These are phyloP conservation scores for Aquilaria agallochum DNA, from an alignment of 441 rosid species.

Conservation along the genomic window DNA sequence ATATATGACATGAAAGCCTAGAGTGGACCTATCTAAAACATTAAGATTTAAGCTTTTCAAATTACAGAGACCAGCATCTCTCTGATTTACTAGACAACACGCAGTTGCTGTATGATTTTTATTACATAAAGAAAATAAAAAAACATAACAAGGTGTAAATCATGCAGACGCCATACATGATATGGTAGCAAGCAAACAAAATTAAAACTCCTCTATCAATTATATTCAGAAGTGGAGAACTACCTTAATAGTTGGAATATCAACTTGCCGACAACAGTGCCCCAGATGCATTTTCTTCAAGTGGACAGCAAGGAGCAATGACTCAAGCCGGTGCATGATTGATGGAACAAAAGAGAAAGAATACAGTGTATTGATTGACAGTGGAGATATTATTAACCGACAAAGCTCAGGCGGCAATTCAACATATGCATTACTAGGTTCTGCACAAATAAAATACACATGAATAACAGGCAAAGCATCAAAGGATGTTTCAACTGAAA, in stretches of 20 bases:
- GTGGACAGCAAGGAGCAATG: conserved; percentile 70
- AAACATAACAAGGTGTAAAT: too few species aligned
- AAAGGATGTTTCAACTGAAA: background rate
- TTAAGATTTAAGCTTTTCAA: too few species aligned
- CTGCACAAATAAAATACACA: conserved; percentile 34
- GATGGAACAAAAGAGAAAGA: conserved; percentile 74
- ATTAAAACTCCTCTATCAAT: too few species aligned
- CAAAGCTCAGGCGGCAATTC: conserved; percentile 96
- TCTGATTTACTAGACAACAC: too few species aligned
- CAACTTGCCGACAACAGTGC: conserved; percentile 29
- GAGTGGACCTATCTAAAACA: too few species aligned
- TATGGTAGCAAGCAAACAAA: too few species aligned
- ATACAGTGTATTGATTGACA: conserved; percentile 65
- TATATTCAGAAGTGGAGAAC: too few species aligned
- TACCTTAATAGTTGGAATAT: conserved; percentile 79
- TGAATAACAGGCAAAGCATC: background rate
- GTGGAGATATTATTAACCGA: conserved; percentile 51
- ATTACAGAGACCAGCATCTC: too few species aligned
- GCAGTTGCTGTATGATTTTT: too few species aligned
- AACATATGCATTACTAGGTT: conserved; percentile 37
- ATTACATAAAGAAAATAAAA: too few species aligned
- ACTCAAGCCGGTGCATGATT: conserved; percentile 72
- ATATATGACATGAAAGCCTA: too few species aligned
- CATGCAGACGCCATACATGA: too few species aligned
- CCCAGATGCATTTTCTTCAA: conserved; percentile 51